Base-by-base conservation (phyloP, 305 asterid species). In the Fraxinus paxiana region DNA sequence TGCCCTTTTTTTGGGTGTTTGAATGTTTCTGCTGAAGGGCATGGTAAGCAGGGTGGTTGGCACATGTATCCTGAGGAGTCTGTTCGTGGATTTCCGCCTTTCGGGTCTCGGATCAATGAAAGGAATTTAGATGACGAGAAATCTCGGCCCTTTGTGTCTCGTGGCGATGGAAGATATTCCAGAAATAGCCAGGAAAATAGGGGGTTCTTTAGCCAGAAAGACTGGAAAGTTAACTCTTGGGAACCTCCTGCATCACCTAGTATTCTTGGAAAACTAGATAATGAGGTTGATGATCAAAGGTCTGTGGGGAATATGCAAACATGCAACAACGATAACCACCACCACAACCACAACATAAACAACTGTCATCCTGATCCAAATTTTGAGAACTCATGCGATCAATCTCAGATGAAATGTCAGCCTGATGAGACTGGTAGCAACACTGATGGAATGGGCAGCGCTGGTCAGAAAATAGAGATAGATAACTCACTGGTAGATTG, bases 31-130 rank as follows among this genome's bases (percentile, higher is more conserved):
- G 87, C 89, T 92, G 90, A 89, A 96, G 99, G 99, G 88, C 96
- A 91, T 91, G 92, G 93, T 86, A 95, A 93, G 96, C 97, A 93
- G 93, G 96, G 95, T 84, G 93, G 92, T 81, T 89, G 98, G 92
- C 91, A 92, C 84, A 83, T 88, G 85, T 88, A 92, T 85, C 84
- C 91, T 4, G 98, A 92, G 15, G 98, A 96, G 59, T 84, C 87
- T 65, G 89, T 91, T 75, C 95, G 89, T 78, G 94, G 93, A n/a
- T 91, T 90, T 80, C 69, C 82, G 85, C 92, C 97, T 69, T 87
- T 84, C 48, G 90, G 89, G 38, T 90, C 97, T 67, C 91, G 97
- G 79, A 87, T 92, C 15, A 84, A 83, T 67, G 94, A 94, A 78
- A 92, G 93, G 88, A 89, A 87, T 85, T 22, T 87, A 30, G 97